Evolutionary conservation across 805 yeast species (phyloP).

Genomic region (Saccharomycopsis sp.): DNA sequence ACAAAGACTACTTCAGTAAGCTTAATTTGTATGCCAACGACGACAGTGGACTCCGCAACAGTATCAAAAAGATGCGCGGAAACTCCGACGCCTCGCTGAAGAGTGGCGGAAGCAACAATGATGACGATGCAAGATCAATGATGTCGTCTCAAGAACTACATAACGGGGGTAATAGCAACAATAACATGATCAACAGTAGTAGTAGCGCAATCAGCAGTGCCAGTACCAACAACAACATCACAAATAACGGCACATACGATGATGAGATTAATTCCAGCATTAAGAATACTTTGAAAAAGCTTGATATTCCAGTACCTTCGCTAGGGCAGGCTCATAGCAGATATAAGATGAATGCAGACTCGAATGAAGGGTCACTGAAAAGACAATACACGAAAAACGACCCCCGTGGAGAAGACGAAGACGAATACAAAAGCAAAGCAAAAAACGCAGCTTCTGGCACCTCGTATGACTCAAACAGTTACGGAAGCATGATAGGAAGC

Average conservation of each 20-base stretch:
- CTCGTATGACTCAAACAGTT: constrained; percentile 6
- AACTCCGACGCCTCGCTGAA: not conserved
- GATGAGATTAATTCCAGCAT: not conserved
- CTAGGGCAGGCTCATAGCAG: not conserved
- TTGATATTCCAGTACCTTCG: not conserved
- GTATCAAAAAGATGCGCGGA: not conserved
- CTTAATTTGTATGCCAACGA: not conserved
- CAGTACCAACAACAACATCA: not conserved
- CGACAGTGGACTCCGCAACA: not conserved
- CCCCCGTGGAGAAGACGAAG: not conserved
- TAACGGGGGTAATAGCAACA: not conserved
- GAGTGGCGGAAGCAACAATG: not conserved
- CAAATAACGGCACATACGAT: not conserved
- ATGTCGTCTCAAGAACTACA: not conserved
- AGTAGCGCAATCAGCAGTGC: not conserved
- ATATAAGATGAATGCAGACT: not conserved
- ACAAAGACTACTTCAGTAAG: not conserved
- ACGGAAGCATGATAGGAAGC: constrained; percentile 6
- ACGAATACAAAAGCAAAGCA: not conserved
- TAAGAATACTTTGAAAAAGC: not conserved
- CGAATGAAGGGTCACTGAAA: not conserved
- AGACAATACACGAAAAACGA: not conserved
- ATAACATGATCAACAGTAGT: not conserved
- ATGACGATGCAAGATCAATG: not conserved
- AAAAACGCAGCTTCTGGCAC: not conserved